Base-by-base conservation (phyloP, 2,329 filamentous ascomycete genomes). In the Phyllosticta paracitricarpa region DNA sequence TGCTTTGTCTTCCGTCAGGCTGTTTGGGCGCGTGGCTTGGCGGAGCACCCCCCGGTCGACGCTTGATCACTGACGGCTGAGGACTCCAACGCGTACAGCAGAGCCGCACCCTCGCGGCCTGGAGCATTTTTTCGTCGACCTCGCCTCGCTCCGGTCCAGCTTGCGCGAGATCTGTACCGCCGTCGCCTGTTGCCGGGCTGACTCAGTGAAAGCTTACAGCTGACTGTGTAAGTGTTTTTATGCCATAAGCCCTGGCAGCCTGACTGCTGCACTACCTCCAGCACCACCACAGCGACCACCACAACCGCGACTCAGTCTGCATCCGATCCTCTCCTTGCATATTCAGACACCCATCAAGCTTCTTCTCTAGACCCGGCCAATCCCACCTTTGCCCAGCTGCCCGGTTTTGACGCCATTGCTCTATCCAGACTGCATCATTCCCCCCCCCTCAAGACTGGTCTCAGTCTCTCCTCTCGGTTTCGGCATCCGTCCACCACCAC, bases 141-240 rank as follows among this genome's bases (percentile, higher is more conserved):
- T 28, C 51, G 9, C 48, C 30, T 33, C 57, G 28, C 57, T 30
- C 57, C 51, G 33, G 14, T 10, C 33, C 33, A 40, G 33, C 26
- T 48, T 54, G 54, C 57, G 51, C 57, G 17, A 24, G 57, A 54
- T 54, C 58, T 56, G 58, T 40, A 61, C 54, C 58, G 40, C 58
- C 14, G 10, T 17, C 57, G 53, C 51, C 33, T 48, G 52, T 7
- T 25, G 51, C 22, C 40, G 54, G 58, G 58, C 58, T 61, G 58
- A 61, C 58, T 61, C 58, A 61, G 54, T 51, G 58, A 61, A 61
- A 61, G 58, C 58, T 61, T 61, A 61, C 58, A 53, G 58, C 58
- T 61, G 53, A 61, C 58, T 61, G 58, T 61, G 58, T 61, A 61
- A 61, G 58, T 61, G 22, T 56, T 53, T 40, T 40, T 51, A 35